Percentiles rank a stretch among this genome's conserved stretches.
phyloP scores from a whole-genome alignment of 2,329 filamentous ascomycete species.

The Cadophora gregata region DNA sequence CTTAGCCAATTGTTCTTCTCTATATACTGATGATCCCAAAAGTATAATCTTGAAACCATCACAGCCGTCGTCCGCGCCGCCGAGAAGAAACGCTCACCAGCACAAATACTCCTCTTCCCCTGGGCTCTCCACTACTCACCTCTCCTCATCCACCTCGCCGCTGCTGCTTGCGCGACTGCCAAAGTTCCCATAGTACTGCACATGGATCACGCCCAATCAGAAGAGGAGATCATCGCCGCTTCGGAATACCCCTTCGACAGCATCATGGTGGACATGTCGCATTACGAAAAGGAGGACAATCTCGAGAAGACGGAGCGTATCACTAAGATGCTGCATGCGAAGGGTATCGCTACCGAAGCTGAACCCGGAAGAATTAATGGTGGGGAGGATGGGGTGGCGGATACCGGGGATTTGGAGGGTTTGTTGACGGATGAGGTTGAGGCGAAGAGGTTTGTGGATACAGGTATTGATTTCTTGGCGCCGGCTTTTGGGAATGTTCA shows the following conservation, averaged over 20 bases:
- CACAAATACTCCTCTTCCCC: conserved; percentile 75
- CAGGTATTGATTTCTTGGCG: conserved; percentile 70
- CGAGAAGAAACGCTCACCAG: conserved; percentile 67
- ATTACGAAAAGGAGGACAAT: conserved; percentile 75
- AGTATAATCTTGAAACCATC: conserved; percentile 74
- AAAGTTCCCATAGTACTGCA: conserved; percentile 66
- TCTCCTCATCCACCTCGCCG: conserved; percentile 58
- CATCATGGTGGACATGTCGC: conserved; percentile 81
- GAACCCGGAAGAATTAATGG: conserved; percentile 75
- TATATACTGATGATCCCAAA: background rate
- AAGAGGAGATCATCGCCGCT: conserved; percentile 61
- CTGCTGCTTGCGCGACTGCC: conserved; percentile 59
- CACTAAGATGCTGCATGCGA: conserved; percentile 65
- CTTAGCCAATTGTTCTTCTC: background rate
- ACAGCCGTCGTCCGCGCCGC: conserved; percentile 71
- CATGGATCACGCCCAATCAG: conserved; percentile 70
- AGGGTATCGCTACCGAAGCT: conserved; percentile 72
- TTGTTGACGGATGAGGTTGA: conserved; percentile 68
- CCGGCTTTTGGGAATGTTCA: conserved; percentile 74
- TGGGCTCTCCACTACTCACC: conserved; percentile 71
- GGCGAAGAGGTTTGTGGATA: conserved; percentile 66
- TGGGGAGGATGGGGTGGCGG: conserved; percentile 76
- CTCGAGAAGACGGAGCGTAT: conserved; percentile 67
- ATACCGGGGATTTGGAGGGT: conserved; percentile 67
- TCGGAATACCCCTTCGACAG: conserved; percentile 67